Evolutionary conservation across 2,329 filamentous ascomycete species (phyloP).

Genomic region (Tolypocladium tropicale): DNA sequence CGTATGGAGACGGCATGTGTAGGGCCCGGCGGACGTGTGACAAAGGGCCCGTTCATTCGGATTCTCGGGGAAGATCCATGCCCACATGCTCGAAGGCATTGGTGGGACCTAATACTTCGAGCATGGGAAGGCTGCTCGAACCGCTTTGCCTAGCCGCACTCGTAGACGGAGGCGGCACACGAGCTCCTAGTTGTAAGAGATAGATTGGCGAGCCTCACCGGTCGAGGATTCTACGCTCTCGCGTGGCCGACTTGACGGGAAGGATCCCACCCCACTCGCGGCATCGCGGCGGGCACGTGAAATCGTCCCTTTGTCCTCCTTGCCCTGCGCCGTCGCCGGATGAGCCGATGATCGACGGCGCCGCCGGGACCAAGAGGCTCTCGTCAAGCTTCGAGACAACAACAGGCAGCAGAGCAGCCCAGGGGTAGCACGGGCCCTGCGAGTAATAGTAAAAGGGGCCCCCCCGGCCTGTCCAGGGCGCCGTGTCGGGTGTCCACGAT

Average conservation of each 20-base stretch:
- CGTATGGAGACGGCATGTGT: no score
- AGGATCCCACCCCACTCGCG: not conserved
- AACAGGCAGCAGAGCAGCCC: not conserved
- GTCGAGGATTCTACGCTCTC: not conserved
- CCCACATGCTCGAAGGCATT: no score
- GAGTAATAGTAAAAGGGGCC: no score
- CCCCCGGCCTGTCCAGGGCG: no score
- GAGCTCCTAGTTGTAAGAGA: not conserved
- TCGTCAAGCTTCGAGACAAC: not conserved
- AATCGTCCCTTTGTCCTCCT: not conserved
- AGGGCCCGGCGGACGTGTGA: no score
- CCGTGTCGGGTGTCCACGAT: no score
- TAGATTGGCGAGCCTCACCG: not conserved
- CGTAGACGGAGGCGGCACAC: not conserved
- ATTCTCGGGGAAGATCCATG: no score
- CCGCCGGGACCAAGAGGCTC: not conserved
- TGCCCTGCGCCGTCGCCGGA: not conserved
- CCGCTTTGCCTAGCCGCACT: no score
- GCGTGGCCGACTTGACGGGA: not conserved
- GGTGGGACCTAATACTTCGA: no score
- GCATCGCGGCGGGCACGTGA: not conserved
- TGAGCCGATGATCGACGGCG: not conserved
- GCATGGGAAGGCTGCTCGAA: no score
- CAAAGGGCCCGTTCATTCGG: no score
- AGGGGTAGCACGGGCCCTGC: not conserved